phyloP scores from a whole-genome alignment of 1,284 basidiomycete genomes.

The Puccinia polysora region DNA sequence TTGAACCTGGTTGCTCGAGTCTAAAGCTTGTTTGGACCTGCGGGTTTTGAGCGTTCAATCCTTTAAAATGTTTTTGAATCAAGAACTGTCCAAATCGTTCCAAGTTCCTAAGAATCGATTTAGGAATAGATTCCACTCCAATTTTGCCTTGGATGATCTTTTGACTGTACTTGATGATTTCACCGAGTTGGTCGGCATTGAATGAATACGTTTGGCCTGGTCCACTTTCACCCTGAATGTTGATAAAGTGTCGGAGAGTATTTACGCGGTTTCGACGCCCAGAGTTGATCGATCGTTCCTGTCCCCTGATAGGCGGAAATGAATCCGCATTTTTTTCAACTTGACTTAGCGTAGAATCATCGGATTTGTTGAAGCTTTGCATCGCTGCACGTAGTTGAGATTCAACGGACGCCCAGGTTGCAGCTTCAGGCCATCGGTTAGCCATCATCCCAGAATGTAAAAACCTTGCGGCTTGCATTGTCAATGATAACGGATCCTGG shows the following conservation, averaged over 20 bases:
- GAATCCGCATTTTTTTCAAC: neutral
- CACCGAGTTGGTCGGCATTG: slow-evolving; percentile 6
- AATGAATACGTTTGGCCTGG: neutral
- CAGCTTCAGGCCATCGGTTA: slow-evolving; percentile 26
- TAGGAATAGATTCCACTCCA: neutral
- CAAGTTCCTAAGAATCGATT: slow-evolving; percentile 2
- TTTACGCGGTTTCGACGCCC: neutral
- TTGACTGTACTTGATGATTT: slow-evolving; percentile 24
- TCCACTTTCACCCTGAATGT: neutral
- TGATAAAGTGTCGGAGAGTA: neutral
- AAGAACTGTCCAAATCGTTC: slow-evolving; percentile 28
- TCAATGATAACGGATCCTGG: slow-evolving; percentile 26
- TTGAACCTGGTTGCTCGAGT: too few species aligned
- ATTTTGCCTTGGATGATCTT: slow-evolving; percentile 10
- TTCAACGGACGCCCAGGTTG: slow-evolving; percentile 7
- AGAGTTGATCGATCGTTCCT: slow-evolving; percentile 1
- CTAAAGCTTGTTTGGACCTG: too few species aligned
- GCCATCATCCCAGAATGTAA: slow-evolving; percentile 21
- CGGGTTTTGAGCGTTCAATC: neutral
- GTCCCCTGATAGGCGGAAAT: slow-evolving; percentile 12
- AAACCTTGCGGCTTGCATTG: slow-evolving; percentile 37
- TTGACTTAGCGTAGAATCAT: neutral
- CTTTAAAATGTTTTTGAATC: slow-evolving; percentile 11
- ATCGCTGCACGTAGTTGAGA: slow-evolving; percentile 1
- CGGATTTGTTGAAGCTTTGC: neutral